Percentiles rank a stretch among this genome's conserved stretches.
These are phyloP conservation scores for Austroboletus niveus DNA, from an alignment of 1,284 basidiomycete genomes.

Conservation along the genomic window DNA sequence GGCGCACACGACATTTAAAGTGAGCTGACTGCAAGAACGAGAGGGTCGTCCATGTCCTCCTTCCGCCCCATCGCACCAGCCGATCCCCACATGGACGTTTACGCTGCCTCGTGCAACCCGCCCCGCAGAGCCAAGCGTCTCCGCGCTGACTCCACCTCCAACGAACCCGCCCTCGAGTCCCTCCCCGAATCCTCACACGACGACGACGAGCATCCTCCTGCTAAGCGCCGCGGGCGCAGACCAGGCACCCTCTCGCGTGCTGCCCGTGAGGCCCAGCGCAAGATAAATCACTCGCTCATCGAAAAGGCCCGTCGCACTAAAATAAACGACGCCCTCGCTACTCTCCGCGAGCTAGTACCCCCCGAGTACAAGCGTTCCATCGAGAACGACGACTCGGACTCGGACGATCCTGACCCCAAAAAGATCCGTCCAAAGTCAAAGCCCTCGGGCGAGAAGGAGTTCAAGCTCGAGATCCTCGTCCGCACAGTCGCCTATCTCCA, in stretches of 20 bases:
- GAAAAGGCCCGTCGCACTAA: constrained; percentile 80
- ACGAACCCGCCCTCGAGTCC: constrained; percentile 14
- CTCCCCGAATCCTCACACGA: constrained; percentile 14
- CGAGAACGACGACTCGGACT: constrained; percentile 29
- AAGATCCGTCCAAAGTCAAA: constrained; percentile 36
- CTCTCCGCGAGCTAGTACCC: constrained; percentile 65
- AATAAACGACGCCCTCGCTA: constrained; percentile 77
- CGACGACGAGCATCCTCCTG: constrained; percentile 18
- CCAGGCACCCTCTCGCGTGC: constrained; percentile 65
- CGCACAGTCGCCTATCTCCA: constrained; percentile 70
- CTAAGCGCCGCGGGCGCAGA: constrained; percentile 63
- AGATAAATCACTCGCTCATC: constrained; percentile 81
- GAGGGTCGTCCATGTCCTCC: constrained; percentile 1
- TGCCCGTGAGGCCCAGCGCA: constrained; percentile 73
- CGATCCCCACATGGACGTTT: constrained; percentile 30
- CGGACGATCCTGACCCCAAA: constrained; percentile 27
- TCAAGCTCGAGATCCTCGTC: constrained; percentile 79
- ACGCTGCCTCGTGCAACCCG: constrained; percentile 55
- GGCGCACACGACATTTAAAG: not conserved
- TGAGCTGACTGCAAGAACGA: not conserved
- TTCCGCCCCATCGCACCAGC: constrained; percentile 30
- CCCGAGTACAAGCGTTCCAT: constrained; percentile 40
- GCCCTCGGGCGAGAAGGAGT: constrained; percentile 63
- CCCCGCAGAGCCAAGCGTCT: constrained; percentile 54
- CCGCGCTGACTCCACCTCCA: constrained; percentile 19